These are phyloP conservation scores for Mychonastes homosphaera DNA, from an alignment of 139 green algal genomes.

Conservation along the genomic window DNA sequence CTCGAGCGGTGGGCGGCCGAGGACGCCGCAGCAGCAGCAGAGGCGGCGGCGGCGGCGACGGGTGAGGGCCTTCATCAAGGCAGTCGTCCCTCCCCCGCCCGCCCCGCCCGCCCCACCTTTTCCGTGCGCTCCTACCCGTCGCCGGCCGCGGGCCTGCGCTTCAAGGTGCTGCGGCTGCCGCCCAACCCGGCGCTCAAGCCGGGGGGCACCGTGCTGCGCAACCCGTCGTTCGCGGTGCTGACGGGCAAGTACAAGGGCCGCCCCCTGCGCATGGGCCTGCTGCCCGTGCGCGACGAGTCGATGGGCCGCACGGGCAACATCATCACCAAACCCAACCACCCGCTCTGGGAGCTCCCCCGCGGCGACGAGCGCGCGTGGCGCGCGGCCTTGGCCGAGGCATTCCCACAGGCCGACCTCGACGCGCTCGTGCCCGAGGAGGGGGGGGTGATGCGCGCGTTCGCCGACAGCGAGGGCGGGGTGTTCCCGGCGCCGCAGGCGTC, in stretches of 20 bases:
- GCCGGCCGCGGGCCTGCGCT: conserved; percentile 7
- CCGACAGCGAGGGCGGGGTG: background rate
- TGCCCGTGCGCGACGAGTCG: conserved; percentile 6
- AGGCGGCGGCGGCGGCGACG: background rate
- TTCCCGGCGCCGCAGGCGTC: conserved; percentile 15
- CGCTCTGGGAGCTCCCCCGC: conserved; percentile 9
- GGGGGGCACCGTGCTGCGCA: conserved; percentile 13
- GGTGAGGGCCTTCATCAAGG: too few species aligned
- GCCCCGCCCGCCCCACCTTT: background rate
- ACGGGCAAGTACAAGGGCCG: background rate
- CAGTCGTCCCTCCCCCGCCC: too few species aligned
- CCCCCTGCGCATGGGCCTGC: conserved; percentile 9
- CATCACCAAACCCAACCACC: conserved; percentile 15
- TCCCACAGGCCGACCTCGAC: conserved; percentile 14
- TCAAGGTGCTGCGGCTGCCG: conserved; percentile 20
- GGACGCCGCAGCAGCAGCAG: background rate
- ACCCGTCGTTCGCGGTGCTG: conserved; percentile 13
- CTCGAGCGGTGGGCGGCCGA: conserved; percentile 7
- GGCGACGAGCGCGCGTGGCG: background rate
- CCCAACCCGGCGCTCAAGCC: conserved; percentile 3
- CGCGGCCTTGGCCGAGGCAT: background rate
- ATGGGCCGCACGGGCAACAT: conserved; percentile 10
- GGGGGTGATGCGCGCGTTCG: conserved; percentile 14
- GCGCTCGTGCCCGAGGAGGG: conserved; percentile 9
- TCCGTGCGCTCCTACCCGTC: background rate